Evolutionary conservation across 208 protist genomes (phyloP), one percentile per base, ranked within the genome.

Genomic region (Histomonas meleagridis): DNA sequence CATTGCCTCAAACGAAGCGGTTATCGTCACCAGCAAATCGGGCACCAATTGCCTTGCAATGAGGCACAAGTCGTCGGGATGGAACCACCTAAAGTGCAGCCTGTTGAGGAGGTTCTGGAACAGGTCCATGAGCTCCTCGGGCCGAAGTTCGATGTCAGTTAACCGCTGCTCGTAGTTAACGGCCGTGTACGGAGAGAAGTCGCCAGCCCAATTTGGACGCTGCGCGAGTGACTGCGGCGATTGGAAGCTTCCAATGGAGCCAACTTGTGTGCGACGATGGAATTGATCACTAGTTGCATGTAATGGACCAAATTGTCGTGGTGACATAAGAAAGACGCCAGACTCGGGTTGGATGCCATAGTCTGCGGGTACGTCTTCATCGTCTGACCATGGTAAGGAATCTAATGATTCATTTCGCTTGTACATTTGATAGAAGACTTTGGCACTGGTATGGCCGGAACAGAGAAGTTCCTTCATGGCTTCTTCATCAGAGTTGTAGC

Each of bases 261-360:
- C 46, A 46, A 43, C 46, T n/a, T 43, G 21, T 4, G 16, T 86
- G 1, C 76, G 3, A 32, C 76, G 3, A 26, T 46, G 40, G 76
- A 86, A 86, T 55, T 40, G 46, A 86, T 86, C 76, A 38, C 32
- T 46, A 40, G 76, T 51, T n/a, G n/a, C n/a, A n/a, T n/a, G n/a
- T n/a, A n/a, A n/a, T n/a, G n/a, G n/a, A n/a, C n/a, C n/a, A n/a
- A n/a, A n/a, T n/a, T 86, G 43, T 32, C 46, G 32, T 55, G 76
- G 76, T 26, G 76, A 86, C 40, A 86, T 86, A n/a, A 86, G 32
- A 46, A 53, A 86, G 1, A 46, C 76, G 18, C 55, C 76, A n/a
- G n/a, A n/a, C 9, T 46, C 23, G 1, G 76, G 76, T 3, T 26
- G 26, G 2, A 48, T n/a, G 28, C 18, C 23, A 5, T 32, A 51